These are phyloP conservation scores for Fusarium goolgardi DNA, from an alignment of 2,329 filamentous ascomycete genomes.

Conservation along the genomic window DNA sequence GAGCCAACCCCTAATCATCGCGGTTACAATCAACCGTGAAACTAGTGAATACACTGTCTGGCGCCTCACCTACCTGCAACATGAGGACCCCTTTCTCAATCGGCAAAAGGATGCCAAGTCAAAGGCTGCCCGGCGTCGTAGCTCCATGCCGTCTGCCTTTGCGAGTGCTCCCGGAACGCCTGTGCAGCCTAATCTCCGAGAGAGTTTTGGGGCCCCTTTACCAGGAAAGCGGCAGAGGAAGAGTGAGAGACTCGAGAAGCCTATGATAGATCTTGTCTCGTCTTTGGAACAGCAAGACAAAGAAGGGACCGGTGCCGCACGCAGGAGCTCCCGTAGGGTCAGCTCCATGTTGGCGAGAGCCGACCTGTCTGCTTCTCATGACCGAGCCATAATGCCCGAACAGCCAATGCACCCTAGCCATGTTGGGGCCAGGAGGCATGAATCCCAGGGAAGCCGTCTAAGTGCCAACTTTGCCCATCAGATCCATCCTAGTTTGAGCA, in stretches of 20 bases:
- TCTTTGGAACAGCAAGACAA: slow-evolving; percentile 76
- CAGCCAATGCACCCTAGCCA: slow-evolving; percentile 58
- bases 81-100: slow-evolving; percentile 68
- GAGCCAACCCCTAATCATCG: slow-evolving; percentile 72
- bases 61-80: slow-evolving; percentile 81
- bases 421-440: slow-evolving; percentile 68
- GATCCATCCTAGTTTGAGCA: slow-evolving; percentile 66
- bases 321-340: slow-evolving; percentile 78
- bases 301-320: slow-evolving; percentile 62
- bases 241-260: slow-evolving; percentile 63
- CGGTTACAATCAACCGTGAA: slow-evolving; percentile 83
- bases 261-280: slow-evolving; percentile 73
- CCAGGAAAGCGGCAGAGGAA: slow-evolving; percentile 66
- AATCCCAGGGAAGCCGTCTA: slow-evolving; percentile 71
- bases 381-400: slow-evolving; percentile 83
- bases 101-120: slow-evolving; percentile 59
- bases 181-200: slow-evolving; percentile 74
- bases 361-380: slow-evolving; percentile 86
- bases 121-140: slow-evolving; percentile 64
- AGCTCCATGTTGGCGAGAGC: slow-evolving; percentile 91
- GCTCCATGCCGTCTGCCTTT: slow-evolving; percentile 74
- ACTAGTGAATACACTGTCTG: slow-evolving; percentile 84
- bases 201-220: slow-evolving; percentile 76
- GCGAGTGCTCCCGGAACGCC: slow-evolving; percentile 83
- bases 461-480: slow-evolving; percentile 59